Conservation (phyloP, 371 early-diverging fungal genomes). For the Phascolomyces articulosus region DNA sequence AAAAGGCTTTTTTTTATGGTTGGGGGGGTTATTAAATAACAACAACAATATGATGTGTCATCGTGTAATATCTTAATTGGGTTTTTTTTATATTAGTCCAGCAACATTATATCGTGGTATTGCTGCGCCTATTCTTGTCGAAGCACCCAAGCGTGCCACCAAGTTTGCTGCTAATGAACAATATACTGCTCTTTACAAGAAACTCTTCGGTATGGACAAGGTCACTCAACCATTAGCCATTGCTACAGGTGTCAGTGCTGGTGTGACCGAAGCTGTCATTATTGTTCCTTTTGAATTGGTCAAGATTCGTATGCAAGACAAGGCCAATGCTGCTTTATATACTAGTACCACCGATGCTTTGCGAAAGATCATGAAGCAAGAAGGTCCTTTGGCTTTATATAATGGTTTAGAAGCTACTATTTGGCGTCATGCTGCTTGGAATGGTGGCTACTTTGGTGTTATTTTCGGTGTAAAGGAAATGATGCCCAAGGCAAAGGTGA, state of each 20-base stretch:
- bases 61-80: too few species aligned
- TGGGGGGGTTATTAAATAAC: too few species aligned
- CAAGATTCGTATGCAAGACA: constrained; percentile 93
- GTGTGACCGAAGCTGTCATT: constrained; percentile 90
- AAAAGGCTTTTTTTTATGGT: too few species aligned
- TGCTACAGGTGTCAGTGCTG: constrained; percentile 92
- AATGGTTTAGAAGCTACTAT: constrained; percentile 95
- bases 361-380: constrained; percentile 71
- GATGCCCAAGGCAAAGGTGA: constrained; percentile 84
- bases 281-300: constrained; percentile 94
- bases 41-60: too few species aligned
- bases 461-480: constrained; percentile 76
- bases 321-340: constrained; percentile 78
- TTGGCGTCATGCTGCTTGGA: constrained; percentile 96
- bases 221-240: constrained; percentile 80
- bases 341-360: constrained; percentile 76
- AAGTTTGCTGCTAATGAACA: constrained; percentile 96
- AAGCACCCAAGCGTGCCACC: constrained; percentile 97
- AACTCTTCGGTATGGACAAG: constrained; percentile 70
- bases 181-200: constrained; percentile 74
- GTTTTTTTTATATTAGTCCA: constrained; percentile 42
- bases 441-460: constrained; percentile 91
- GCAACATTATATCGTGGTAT: constrained; percentile 92
- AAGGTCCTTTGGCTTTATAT: constrained; percentile 86
- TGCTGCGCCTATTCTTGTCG: constrained; percentile 94